A percentile compares a stretch with the other conserved stretches of the same genome.
Conservation (phyloP, 177 flowering plant genomes). For the Vitis hybrid region DNA sequence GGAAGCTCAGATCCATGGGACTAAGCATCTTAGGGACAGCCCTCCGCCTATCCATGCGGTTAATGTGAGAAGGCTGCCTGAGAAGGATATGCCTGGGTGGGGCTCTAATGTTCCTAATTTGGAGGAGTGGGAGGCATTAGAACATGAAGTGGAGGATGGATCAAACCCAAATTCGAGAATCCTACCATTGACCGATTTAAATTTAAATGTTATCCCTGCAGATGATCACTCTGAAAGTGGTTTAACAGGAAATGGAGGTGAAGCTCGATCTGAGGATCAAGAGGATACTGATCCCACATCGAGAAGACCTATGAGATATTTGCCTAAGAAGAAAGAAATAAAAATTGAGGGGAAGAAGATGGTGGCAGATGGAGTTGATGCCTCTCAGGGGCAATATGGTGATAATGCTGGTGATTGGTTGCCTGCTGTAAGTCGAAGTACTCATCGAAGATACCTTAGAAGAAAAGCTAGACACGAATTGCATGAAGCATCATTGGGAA, state of each 20-base stretch:
- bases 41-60: slow-evolving; percentile 84
- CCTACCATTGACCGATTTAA: slow-evolving; percentile 76
- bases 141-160: slow-evolving; percentile 44
- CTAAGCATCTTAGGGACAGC: slow-evolving; percentile 64
- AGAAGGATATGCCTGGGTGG: slow-evolving; percentile 97
- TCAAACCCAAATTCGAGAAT: slow-evolving; percentile 54
- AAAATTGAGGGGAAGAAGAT: slow-evolving; percentile 80
- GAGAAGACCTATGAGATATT: slow-evolving; percentile 36
- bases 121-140: slow-evolving; percentile 97
- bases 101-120: slow-evolving; percentile 90
- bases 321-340: slow-evolving; percentile 55
- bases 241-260: slow-evolving; percentile 37
- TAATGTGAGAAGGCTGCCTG: slow-evolving; percentile 73
- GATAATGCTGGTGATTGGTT: slow-evolving; percentile 68
- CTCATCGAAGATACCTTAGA: slow-evolving; percentile 78
- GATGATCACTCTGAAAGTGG: slow-evolving; percentile 33
- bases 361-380: slow-evolving; percentile 89
- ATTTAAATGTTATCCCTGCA: slow-evolving; percentile 38
- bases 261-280: slow-evolving; percentile 26
- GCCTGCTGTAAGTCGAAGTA: slow-evolving; percentile 91
- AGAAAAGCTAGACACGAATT: slow-evolving; percentile 79
- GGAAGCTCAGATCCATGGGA: slow-evolving; percentile 89
- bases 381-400: slow-evolving; percentile 73
- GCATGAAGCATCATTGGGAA: slow-evolving; percentile 40
- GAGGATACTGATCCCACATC: slow-evolving; percentile 27